phyloP scores from a whole-genome alignment of 2,329 filamentous ascomycete genomes.

The Knoxdaviesia capensis region DNA sequence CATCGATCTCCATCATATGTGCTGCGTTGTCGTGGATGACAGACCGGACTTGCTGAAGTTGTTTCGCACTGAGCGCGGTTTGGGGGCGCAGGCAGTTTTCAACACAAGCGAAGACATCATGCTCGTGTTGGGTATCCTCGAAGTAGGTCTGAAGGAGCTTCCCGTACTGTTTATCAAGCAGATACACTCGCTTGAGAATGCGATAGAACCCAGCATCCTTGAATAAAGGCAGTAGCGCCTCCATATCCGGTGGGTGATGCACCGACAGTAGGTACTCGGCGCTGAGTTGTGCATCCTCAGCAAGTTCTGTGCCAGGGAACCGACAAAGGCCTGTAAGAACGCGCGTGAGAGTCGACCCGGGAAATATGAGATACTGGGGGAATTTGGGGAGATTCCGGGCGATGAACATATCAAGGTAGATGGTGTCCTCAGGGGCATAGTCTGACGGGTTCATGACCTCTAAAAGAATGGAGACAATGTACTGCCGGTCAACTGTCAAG shows the following conservation, averaged over 20 bases:
- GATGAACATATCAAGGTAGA: conserved; percentile 97
- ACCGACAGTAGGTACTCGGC: conserved; percentile 86
- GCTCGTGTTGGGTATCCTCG: conserved; percentile 60
- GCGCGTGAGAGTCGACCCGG: conserved; percentile 65
- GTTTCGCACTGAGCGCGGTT: conserved; percentile 44
- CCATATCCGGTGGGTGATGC: conserved; percentile 73
- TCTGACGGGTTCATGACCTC: conserved; percentile 69
- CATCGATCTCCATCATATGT: conserved; percentile 47
- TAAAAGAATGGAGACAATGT: conserved; percentile 73
- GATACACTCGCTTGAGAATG: conserved; percentile 78
- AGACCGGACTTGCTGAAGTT: conserved; percentile 47
- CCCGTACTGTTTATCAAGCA: conserved; percentile 57
- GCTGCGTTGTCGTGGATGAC: conserved; percentile 45
- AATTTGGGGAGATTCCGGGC: conserved; percentile 92
- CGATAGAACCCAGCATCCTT: conserved; percentile 69
- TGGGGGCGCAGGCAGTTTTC: conserved; percentile 49
- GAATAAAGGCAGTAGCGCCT: conserved; percentile 56
- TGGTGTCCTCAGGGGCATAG: conserved; percentile 63
- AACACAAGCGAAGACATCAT: conserved; percentile 62
- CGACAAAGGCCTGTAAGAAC: conserved; percentile 68
- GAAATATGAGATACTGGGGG: conserved; percentile 80
- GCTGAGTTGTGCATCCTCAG: conserved; percentile 91
- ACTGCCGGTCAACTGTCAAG: conserved; percentile 70
- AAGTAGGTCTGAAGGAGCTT: conserved; percentile 66
- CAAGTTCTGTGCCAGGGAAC: conserved; percentile 61